Evolutionary conservation across 2,329 filamentous ascomycete species (phyloP).

Genomic region (Diplodia seriata): DNA sequence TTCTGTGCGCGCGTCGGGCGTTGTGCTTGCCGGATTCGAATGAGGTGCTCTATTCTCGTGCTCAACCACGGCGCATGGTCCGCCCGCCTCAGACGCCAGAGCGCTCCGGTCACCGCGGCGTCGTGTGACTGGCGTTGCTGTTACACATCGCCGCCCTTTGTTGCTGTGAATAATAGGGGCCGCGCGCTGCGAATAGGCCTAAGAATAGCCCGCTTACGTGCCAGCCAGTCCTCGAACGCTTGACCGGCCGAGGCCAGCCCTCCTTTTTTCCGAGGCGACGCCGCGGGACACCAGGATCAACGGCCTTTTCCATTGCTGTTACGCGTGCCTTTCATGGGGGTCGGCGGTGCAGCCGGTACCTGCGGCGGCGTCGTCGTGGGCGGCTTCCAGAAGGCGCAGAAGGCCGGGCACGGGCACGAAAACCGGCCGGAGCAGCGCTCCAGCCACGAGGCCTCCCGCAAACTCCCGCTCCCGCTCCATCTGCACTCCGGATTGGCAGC

Average conservation of each 20-base stretch:
- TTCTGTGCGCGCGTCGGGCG: slow-evolving; percentile 13
- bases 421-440: slow-evolving; percentile 18
- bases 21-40: slow-evolving; percentile 18
- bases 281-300: slow-evolving; percentile 8
- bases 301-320: slow-evolving; percentile 15
- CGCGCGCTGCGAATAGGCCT: slow-evolving; percentile 2
- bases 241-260: slow-evolving; percentile 24
- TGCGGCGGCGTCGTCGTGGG: neutral
- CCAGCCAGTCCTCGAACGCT: slow-evolving; percentile 7
- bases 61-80: slow-evolving; percentile 25
- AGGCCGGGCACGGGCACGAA: slow-evolving; percentile 25
- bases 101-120: slow-evolving; percentile 9
- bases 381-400: slow-evolving; percentile 13
- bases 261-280: slow-evolving; percentile 26
- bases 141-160: slow-evolving; percentile 22
- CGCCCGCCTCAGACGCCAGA: slow-evolving; percentile 27
- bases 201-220: slow-evolving; percentile 27
- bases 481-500: slow-evolving; percentile 29
- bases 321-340: slow-evolving; percentile 16
- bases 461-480: slow-evolving; percentile 27
- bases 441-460: slow-evolving; percentile 29
- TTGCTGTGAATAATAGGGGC: slow-evolving; percentile 12
- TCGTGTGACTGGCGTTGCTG: slow-evolving; percentile 23
- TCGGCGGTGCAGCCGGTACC: neutral
- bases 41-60: slow-evolving; percentile 20